These are phyloP conservation scores for Cladophialophora yegresii DNA, from an alignment of 2,329 filamentous ascomycete genomes.

Conservation along the genomic window DNA sequence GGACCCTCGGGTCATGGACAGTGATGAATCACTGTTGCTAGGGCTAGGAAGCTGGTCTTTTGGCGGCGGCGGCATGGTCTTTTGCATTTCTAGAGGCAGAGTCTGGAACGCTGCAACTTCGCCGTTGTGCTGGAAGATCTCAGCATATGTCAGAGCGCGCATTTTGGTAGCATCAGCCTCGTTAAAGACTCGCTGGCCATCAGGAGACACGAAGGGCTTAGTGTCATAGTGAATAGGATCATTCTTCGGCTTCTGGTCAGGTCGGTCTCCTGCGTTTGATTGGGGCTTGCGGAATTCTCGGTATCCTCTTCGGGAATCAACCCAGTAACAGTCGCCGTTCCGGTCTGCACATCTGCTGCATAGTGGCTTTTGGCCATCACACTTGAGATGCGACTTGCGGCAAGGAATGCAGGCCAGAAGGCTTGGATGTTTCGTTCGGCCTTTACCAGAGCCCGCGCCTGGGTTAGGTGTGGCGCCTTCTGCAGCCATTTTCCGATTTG, in stretches of 20 bases:
- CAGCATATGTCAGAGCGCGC: conserved; percentile 27
- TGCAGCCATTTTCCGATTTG: conserved; percentile 12
- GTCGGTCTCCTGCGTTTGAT: conserved; percentile 14
- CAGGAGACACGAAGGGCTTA: conserved; percentile 20
- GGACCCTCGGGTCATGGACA: conserved; percentile 21
- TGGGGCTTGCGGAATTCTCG: conserved; percentile 33
- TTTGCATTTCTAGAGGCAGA: conserved; percentile 32
- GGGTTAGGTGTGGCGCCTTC: conserved; percentile 7
- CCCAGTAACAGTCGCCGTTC: conserved; percentile 60
- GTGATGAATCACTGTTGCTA: conserved; percentile 30
- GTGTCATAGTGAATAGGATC: conserved; percentile 19
- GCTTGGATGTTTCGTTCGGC: conserved; percentile 37
- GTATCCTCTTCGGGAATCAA: conserved; percentile 34
- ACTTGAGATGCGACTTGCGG: conserved; percentile 69
- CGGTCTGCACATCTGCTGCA: conserved; percentile 67
- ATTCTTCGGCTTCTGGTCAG: conserved; percentile 16
- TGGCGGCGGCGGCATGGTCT: background rate
- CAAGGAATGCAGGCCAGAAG: conserved; percentile 53
- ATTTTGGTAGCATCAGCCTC: conserved; percentile 31
- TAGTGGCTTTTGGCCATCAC: conserved; percentile 65
- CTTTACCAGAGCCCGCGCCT: conserved; percentile 21
- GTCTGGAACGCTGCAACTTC: conserved; percentile 34
- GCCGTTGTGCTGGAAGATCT: conserved; percentile 30
- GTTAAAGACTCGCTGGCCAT: conserved; percentile 16
- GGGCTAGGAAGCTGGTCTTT: conserved; percentile 16